Conservation (phyloP, 2,329 filamentous ascomycete species). For the Leptographium lundbergii region DNA sequence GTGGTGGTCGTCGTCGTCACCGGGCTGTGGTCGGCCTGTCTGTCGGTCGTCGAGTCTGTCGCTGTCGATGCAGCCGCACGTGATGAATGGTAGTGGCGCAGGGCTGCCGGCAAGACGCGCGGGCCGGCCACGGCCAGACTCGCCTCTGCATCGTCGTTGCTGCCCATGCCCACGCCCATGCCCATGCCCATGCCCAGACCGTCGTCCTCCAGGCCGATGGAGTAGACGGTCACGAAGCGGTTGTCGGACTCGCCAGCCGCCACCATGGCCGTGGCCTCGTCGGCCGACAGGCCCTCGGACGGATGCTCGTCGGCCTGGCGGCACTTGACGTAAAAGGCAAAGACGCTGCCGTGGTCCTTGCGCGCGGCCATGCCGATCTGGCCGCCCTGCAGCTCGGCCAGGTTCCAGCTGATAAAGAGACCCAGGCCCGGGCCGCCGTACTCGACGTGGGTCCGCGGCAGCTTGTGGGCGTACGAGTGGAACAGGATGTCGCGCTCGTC, state of each 20-base stretch:
- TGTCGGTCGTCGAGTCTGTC: not conserved
- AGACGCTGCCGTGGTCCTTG: constrained; percentile 57
- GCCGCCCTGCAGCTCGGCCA: constrained; percentile 66
- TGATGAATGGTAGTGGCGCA: not conserved
- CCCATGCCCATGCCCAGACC: not conserved
- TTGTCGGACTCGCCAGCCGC: constrained; percentile 11
- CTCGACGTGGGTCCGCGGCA: constrained; percentile 60
- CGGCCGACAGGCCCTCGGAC: not conserved
- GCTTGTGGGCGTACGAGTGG: constrained; percentile 67
- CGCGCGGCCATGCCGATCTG: constrained; percentile 61
- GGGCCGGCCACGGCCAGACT: not conserved
- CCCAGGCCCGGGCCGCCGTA: constrained; percentile 70
- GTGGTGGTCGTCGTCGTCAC: not conserved
- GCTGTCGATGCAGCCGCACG: not conserved
- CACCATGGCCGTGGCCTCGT: constrained; percentile 5
- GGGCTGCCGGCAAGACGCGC: not conserved
- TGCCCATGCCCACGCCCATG: not conserved
- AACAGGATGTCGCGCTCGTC: constrained; percentile 64
- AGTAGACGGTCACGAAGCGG: not conserved
- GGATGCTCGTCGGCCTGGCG: constrained; percentile 27
- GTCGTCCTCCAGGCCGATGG: not conserved
- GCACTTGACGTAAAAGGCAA: constrained; percentile 64
- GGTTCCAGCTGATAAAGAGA: constrained; percentile 62
- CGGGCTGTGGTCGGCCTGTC: not conserved
- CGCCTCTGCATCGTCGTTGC: not conserved